These are phyloP conservation scores for Dryas octopetala DNA, from an alignment of 306 rosid species.

Conservation along the genomic window DNA sequence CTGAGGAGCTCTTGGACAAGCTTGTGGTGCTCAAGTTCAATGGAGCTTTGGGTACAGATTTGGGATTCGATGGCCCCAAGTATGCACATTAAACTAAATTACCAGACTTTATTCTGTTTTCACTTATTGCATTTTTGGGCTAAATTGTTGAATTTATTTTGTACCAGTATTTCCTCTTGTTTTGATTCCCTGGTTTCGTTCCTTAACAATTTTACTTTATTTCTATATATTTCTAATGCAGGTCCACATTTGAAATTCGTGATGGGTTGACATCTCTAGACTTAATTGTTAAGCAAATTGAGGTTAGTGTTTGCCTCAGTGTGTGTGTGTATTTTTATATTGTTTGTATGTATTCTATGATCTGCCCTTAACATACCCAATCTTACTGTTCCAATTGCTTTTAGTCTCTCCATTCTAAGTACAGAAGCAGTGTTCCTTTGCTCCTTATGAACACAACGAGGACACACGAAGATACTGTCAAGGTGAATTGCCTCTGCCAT, in stretches of 20 bases:
- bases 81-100: slow-evolving; percentile 21
- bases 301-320: slow-evolving; percentile 40
- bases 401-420: slow-evolving; percentile 57
- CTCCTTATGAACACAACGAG: slow-evolving; percentile 46
- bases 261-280: slow-evolving; percentile 57
- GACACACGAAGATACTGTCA: slow-evolving; percentile 46
- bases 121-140: neutral
- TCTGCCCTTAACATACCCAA: slow-evolving; percentile 11
- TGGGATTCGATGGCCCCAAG: slow-evolving; percentile 63
- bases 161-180: neutral
- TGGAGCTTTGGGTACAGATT: slow-evolving; percentile 35
- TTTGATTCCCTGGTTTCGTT: slow-evolving; percentile 1
- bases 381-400: slow-evolving; percentile 24
- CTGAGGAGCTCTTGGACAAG: slow-evolving; percentile 62
- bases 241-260: slow-evolving; percentile 47
- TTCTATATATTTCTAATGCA: slow-evolving; percentile 27
- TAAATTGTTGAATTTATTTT: neutral
- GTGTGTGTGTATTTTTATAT: slow-evolving; percentile 4
- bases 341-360: neutral
- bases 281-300: slow-evolving; percentile 57
- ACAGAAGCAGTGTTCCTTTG: slow-evolving; percentile 60
- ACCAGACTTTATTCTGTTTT: neutral
- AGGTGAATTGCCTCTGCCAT: slow-evolving; percentile 46
- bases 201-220: slow-evolving; percentile 5
- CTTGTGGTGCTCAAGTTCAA: slow-evolving; percentile 68